Base-by-base conservation (phyloP, 1,139 yeast species). In the Hanseniaspora gamundiae region DNA sequence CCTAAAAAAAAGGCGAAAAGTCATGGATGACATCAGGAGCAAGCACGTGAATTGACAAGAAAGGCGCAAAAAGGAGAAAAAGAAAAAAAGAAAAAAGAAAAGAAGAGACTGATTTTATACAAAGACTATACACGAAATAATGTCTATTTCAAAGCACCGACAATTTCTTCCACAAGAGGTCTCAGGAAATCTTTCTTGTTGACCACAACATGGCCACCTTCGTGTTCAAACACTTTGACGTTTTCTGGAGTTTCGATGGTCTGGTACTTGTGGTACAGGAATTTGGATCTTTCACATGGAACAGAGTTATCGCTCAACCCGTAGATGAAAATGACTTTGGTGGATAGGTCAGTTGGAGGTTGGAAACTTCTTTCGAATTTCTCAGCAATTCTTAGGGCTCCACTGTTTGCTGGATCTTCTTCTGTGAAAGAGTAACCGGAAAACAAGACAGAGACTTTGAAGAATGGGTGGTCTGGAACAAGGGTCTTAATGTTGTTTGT, bases 131-230 rank as follows among this genome's bases (percentile, higher is more conserved):
- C n/a, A n/a, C n/a, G 28, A 8, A 26, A 26, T 21, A 11, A 8
- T 28, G 7, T n/a, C 21, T 38, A 44, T 28, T 43, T 51, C 31
- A 58, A 40, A 22, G 56, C 52, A 5, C 51, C 41, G 19, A 52
- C 53, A 40, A 67, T 63, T 42, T 59, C 61, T 33, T 64, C 69
- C 11, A 66, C 69, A 17, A 66, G 52, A 2, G 69, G 69, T 49
- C 61, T 68, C 38, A 71, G 52, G 48, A 71, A 62, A 48, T 69
- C 74, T 59, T 78, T 79, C 33, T 83, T 78, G 62, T 80, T 81
- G 29, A 91, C 93, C 40, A 81, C 87, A 65, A 79, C 80, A 58
- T 82, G 93, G 1, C 93, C 91, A 50, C 93, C 91, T 10, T 87
- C 91, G 57, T 82, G 93, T 52, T 75, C 79, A 51, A 76, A 69